These are phyloP conservation scores for Brassica rapa DNA, from an alignment of 345 rosid species.

Conservation along the genomic window DNA sequence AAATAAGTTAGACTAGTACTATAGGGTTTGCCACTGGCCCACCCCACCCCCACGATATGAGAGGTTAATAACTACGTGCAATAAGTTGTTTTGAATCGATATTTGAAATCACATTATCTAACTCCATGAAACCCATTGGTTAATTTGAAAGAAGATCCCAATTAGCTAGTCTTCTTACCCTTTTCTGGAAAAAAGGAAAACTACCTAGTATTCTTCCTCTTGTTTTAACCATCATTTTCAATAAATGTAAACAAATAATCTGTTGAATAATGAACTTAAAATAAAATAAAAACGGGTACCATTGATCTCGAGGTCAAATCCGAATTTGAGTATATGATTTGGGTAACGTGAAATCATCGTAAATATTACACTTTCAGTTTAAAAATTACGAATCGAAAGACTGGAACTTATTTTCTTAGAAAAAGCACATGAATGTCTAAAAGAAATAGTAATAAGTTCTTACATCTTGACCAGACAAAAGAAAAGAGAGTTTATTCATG, in stretches of 20 bases:
- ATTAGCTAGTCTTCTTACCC: neutral
- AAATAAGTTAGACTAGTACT: too few species aligned
- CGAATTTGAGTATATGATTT: neutral
- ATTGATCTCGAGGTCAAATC: neutral
- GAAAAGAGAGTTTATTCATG: neutral
- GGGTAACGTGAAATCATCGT: neutral
- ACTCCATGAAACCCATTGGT: neutral
- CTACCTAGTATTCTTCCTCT: neutral
- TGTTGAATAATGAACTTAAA: neutral
- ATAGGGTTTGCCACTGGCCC: too few species aligned
- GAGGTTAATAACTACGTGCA: neutral
- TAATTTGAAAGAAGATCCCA: neutral
- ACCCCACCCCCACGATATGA: neutral
- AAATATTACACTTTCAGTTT: neutral
- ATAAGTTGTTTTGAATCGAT: too few species aligned
- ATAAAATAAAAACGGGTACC: neutral
- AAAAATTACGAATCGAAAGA: neutral
- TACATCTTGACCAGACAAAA: neutral
- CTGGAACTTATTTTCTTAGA: neutral
- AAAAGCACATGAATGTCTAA: neutral
- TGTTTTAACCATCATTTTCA: neutral
- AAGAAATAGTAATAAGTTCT: neutral
- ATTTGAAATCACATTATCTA: neutral
- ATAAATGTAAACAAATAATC: neutral
- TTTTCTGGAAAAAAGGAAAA: neutral